Evolutionary conservation across 2,329 filamentous ascomycete species (phyloP).

Genomic region (Colletotrichum viniferum): DNA sequence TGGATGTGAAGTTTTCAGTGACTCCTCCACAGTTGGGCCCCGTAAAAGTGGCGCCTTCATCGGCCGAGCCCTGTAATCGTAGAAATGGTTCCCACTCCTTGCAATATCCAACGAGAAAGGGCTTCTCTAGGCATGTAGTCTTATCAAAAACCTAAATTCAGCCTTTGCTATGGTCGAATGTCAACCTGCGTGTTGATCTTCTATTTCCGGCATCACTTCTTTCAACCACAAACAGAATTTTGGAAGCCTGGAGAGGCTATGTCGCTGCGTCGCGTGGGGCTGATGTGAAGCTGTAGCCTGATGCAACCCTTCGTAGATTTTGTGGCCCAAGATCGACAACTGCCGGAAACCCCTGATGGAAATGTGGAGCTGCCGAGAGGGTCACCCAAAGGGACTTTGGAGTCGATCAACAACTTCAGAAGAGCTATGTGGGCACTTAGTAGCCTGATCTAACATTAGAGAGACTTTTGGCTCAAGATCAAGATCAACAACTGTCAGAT

Average conservation of each 20-base stretch:
- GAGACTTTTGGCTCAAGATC: not conserved
- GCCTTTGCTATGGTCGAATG: not conserved
- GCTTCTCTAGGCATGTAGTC: not conserved
- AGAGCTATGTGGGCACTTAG: not conserved
- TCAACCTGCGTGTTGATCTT: not conserved
- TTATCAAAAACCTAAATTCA: not conserved
- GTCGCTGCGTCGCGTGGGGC: not conserved
- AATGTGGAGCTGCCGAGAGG: not conserved
- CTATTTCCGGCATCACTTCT: not conserved
- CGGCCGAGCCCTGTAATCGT: not conserved
- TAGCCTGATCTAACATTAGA: not conserved
- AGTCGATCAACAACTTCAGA: not conserved
- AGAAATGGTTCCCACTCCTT: not conserved
- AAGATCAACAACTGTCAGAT: not conserved
- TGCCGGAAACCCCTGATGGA: not conserved
- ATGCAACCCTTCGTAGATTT: not conserved
- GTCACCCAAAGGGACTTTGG: not conserved
- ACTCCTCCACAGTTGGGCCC: not conserved
- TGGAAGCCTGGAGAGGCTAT: not conserved
- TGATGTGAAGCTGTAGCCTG: not conserved
- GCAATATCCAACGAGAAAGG: not conserved
- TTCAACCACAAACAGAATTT: not conserved
- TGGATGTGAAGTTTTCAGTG: not conserved
- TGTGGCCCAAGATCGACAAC: not conserved
- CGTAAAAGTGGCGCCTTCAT: not conserved